Base-by-base conservation (phyloP, 2,329 filamentous ascomycete species). In the Pseudocercospora fuligena region DNA sequence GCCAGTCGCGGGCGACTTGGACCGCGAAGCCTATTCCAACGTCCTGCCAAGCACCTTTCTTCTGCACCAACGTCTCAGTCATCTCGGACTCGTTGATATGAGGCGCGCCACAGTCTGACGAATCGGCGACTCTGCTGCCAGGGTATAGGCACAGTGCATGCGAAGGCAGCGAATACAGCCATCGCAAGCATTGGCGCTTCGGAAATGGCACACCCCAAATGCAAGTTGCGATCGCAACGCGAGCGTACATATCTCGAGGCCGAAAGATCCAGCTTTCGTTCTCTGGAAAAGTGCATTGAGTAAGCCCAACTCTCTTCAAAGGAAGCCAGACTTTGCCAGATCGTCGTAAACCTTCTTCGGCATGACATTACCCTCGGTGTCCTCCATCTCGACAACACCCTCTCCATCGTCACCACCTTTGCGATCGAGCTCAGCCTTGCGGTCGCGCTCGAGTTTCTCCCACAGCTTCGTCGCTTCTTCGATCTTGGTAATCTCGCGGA, bases 301-400 rank as follows among this genome's bases (percentile, higher is more conserved):
- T 14, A 27, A 14, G 21, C 25, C 5, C 21, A 25, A 7, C 1
- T 9, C 53, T n/a, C 9, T 63, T 78, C 84, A 95, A 71, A 96
- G 82, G 76, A 97, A 84, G 36, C 94, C 94, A 78, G 97, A 93
- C 82, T 96, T 97, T 80, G 93, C 91, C 80, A 98, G 81, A 85
- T 99, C 95, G 72, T 94, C 90, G 79, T 97, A 99, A 63, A 99
- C 94, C 85, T 97, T 97, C 82, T 97, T 93, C 0, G 96, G 95
- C 95, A 99, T 99, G 65, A 99, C 95, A 75, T 99, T 98, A 56
- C 95, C 95, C 78, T 97, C 92, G 0, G 89, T 92, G 79, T 99
- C 95, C 84, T 99, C 95, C 95, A 99, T 99, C 84, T 99, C 93
- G 59, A 98, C 92, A 9, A 99, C 88, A 67, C 91, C 92, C 46